phyloP scores from a whole-genome alignment of 139 green algal species.

The Coelastrella sp. region DNA sequence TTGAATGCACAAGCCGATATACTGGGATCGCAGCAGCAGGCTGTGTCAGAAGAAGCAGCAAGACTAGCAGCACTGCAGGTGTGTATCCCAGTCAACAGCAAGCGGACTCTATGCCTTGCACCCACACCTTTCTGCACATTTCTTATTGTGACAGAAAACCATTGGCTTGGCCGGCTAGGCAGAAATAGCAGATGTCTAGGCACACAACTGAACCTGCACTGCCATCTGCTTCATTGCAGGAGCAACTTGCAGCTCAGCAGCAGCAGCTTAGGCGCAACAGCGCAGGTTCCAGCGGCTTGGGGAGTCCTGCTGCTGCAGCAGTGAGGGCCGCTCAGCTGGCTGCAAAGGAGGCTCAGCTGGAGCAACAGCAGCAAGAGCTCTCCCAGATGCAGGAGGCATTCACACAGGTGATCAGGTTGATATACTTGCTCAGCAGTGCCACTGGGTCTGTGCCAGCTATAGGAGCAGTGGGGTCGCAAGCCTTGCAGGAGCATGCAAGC shows the following conservation, averaged over 20 bases:
- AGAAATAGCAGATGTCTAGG: background rate
- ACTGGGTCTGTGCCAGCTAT: too few species aligned
- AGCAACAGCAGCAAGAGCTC: slow-evolving; percentile 21
- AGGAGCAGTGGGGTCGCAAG: too few species aligned
- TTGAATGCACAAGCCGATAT: slow-evolving; percentile 10
- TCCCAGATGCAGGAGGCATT: background rate
- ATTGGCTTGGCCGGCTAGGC: too few species aligned
- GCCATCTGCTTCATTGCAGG: background rate
- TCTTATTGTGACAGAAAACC: too few species aligned
- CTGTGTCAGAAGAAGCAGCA: slow-evolving; percentile 24
- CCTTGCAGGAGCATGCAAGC: too few species aligned
- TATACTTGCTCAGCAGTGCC: too few species aligned
- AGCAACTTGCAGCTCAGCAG: slow-evolving; percentile 13
- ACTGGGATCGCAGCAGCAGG: slow-evolving; percentile 35
- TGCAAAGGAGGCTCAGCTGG: slow-evolving; percentile 22
- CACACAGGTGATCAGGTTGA: background rate
- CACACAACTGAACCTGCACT: background rate
- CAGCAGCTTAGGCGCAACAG: background rate
- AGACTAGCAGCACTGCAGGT: slow-evolving; percentile 14
- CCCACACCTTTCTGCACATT: too few species aligned
- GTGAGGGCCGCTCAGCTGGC: slow-evolving; percentile 34
- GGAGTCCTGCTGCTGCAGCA: slow-evolving; percentile 34
- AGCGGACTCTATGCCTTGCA: too few species aligned
- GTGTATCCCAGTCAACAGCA: background rate
- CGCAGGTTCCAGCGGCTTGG: background rate